These are phyloP conservation scores for Plasmodium sp. DNA, from an alignment of 169 alveolate genomes.

Conservation along the genomic window DNA sequence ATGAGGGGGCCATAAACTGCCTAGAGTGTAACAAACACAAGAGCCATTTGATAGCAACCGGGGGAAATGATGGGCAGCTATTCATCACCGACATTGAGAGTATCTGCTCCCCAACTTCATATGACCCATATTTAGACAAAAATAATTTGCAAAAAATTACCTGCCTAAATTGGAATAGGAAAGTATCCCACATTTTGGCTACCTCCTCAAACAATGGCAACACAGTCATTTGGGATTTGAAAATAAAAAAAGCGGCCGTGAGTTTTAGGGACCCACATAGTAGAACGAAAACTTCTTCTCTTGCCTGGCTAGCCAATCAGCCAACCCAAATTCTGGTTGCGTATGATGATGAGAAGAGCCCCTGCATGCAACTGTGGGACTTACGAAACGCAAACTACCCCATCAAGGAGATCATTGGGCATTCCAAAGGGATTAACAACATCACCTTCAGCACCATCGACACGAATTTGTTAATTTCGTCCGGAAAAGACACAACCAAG, in stretches of 20 bases:
- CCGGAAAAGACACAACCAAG: constrained; percentile 86
- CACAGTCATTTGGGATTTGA: constrained; percentile 88
- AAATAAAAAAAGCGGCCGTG: constrained; percentile 87
- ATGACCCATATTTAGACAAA: constrained; percentile 75
- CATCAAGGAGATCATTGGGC: constrained; percentile 85
- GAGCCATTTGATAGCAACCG: constrained; percentile 78
- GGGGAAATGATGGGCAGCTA: constrained; percentile 81
- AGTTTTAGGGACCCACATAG: constrained; percentile 88
- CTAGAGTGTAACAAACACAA: constrained; percentile 77
- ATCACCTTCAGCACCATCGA: constrained; percentile 85
- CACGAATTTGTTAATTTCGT: constrained; percentile 83
- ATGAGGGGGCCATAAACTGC: constrained; percentile 74
- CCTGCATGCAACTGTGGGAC: constrained; percentile 90
- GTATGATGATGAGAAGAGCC: constrained; percentile 88
- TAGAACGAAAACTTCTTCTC: constrained; percentile 85
- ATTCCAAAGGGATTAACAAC: constrained; percentile 87
- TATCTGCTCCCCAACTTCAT: constrained; percentile 64
- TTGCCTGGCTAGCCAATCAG: constrained; percentile 89
- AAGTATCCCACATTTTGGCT: constrained; percentile 88
- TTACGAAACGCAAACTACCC: constrained; percentile 87
- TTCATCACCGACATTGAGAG: constrained; percentile 77
- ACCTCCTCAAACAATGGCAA: constrained; percentile 87
- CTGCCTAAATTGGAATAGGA: constrained; percentile 83
- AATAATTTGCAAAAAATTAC: constrained; percentile 79
- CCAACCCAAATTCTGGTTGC: constrained; percentile 88